phyloP scores from a whole-genome alignment of 1,284 basidiomycete species.

The Ganoderma leucocontextum region DNA sequence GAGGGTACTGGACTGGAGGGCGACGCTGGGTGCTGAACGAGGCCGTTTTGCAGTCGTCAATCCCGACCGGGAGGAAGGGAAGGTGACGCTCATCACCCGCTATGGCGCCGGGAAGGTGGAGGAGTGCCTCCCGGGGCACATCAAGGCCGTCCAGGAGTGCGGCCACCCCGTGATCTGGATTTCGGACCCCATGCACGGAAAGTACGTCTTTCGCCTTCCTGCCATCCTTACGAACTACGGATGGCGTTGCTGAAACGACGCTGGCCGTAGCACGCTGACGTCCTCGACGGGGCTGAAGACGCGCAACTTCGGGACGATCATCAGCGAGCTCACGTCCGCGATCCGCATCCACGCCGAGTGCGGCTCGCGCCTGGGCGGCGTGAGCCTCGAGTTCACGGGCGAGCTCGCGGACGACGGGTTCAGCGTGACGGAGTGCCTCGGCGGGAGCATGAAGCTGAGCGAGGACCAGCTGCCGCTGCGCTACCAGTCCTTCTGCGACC shows the following conservation, averaged over 20 bases:
- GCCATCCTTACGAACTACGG: too few relatives aligned
- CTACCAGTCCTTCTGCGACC: slow-evolving; percentile 79
- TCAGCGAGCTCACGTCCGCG: slow-evolving; percentile 86
- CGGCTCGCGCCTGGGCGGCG: slow-evolving; percentile 87
- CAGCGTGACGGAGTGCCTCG: slow-evolving; percentile 88
- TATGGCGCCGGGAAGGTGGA: slow-evolving; percentile 92
- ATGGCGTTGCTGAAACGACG: slow-evolving; percentile 8
- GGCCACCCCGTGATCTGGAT: slow-evolving; percentile 92
- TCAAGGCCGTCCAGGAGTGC: slow-evolving; percentile 83
- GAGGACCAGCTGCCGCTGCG: slow-evolving; percentile 78
- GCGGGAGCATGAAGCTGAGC: slow-evolving; percentile 82
- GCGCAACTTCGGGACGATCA: slow-evolving; percentile 90
- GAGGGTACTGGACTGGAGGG: background rate
- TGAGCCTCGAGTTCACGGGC: slow-evolving; percentile 96
- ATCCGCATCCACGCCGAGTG: slow-evolving; percentile 82
- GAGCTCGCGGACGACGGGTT: slow-evolving; percentile 94
- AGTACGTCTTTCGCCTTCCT: slow-evolving; percentile 62
- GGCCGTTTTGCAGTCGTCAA: slow-evolving; percentile 73
- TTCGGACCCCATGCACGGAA: slow-evolving; percentile 98
- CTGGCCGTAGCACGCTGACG: slow-evolving; percentile 73
- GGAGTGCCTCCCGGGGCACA: slow-evolving; percentile 81
- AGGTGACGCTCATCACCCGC: slow-evolving; percentile 91
- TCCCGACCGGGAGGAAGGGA: slow-evolving; percentile 82
- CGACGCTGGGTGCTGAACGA: background rate
- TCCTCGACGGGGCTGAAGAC: slow-evolving; percentile 86